phyloP scores from a whole-genome alignment of 129 eudicot genomes.

The Silybum marianum region DNA sequence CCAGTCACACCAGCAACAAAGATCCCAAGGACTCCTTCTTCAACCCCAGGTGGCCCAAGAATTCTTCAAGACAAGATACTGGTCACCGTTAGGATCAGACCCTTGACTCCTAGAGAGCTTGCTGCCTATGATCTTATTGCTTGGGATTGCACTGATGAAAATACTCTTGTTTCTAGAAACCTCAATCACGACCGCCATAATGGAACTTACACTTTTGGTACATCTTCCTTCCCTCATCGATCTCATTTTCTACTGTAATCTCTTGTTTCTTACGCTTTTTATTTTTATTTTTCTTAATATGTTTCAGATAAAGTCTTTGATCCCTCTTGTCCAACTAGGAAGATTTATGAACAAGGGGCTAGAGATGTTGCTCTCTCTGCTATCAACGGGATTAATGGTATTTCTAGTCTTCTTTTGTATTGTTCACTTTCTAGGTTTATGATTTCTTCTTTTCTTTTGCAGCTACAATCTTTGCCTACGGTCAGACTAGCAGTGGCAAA shows the following conservation, averaged over 20 bases:
- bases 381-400: conserved; percentile 88
- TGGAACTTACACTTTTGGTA: conserved; percentile 75
- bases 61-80: conserved; percentile 70
- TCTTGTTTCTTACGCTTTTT: not conserved
- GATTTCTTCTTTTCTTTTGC: conserved; percentile 23
- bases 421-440: not conserved
- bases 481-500: conserved; percentile 99
- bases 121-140: conserved; percentile 84
- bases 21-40: conserved; percentile 40
- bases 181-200: conserved; percentile 57
- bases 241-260: not conserved
- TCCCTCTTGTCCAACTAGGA: conserved; percentile 59
- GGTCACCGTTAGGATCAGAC: conserved; percentile 88
- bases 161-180: conserved; percentile 67
- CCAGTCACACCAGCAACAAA: conserved; percentile 72
- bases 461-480: conserved; percentile 98
- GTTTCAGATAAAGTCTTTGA: conserved; percentile 84
- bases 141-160: conserved; percentile 73
- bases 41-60: conserved; percentile 56
- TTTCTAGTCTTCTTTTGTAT: not conserved
- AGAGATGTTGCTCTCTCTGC: conserved; percentile 97
- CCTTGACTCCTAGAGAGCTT: conserved; percentile 66
- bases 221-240: not conserved
- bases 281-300: not conserved
- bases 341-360: conserved; percentile 88